Conservation (phyloP, 2,329 filamentous ascomycete genomes). For the Ophiocordyceps camponoti-saundersi region DNA sequence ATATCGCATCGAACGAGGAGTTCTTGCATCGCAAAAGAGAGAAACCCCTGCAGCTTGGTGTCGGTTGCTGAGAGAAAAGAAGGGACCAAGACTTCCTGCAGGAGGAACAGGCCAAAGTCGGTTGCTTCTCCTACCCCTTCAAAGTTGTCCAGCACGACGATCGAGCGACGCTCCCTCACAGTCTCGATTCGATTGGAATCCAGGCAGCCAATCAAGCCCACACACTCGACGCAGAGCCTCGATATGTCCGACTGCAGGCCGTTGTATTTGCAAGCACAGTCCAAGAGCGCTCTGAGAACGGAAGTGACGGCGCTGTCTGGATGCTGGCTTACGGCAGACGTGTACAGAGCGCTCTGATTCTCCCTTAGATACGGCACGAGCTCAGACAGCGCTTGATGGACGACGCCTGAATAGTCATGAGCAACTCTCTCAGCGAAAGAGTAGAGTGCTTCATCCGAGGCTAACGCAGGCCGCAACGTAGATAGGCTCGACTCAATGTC, state of each 20-base stretch:
- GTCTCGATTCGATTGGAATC: constrained; percentile 82
- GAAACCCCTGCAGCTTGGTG: constrained; percentile 70
- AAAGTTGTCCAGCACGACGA: constrained; percentile 81
- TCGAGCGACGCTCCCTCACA: constrained; percentile 60
- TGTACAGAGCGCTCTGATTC: constrained; percentile 65
- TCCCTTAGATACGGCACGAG: constrained; percentile 54
- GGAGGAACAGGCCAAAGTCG: constrained; percentile 69
- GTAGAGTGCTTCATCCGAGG: constrained; percentile 41
- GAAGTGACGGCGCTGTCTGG: constrained; percentile 57
- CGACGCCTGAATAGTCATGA: constrained; percentile 76
- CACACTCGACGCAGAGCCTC: constrained; percentile 58
- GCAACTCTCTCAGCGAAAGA: constrained; percentile 58
- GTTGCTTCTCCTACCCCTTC: constrained; percentile 59
- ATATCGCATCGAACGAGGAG: constrained; percentile 66
- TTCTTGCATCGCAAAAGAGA: constrained; percentile 91
- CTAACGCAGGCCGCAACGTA: constrained; percentile 35
- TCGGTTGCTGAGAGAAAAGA: constrained; percentile 85
- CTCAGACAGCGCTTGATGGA: constrained; percentile 65
- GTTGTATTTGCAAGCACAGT: constrained; percentile 71
- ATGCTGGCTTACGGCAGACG: constrained; percentile 66
- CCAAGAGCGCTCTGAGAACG: constrained; percentile 63
- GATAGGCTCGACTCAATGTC: constrained; percentile 51
- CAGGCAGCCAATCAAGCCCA: constrained; percentile 80
- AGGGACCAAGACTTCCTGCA: constrained; percentile 78
- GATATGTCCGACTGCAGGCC: constrained; percentile 49